Percentiles rank a stretch among this genome's conserved stretches.
Evolutionary conservation across 2,329 filamentous ascomycete species (phyloP).

Genomic region (Ceratocystis huliohia): DNA sequence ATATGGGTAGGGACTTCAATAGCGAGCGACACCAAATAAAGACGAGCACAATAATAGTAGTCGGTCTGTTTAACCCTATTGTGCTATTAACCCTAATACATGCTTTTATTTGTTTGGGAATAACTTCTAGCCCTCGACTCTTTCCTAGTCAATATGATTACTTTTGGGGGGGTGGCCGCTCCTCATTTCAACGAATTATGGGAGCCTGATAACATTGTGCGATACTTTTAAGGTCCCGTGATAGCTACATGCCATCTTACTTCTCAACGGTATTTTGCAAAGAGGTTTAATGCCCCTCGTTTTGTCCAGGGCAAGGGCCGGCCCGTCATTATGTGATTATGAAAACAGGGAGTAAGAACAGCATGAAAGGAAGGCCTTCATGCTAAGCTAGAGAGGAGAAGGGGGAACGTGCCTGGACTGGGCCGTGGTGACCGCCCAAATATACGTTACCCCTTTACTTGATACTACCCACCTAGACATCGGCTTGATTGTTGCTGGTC

Average conservation of each 20-base stretch:
- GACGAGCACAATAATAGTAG: neutral
- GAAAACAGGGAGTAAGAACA: neutral
- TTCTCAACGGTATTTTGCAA: neutral
- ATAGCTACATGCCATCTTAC: neutral
- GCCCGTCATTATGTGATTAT: neutral
- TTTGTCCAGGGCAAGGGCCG: neutral
- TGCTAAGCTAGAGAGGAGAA: neutral
- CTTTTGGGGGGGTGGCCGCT: too few relatives aligned
- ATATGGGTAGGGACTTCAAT: neutral
- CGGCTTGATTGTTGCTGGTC: neutral
- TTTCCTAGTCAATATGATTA: too few relatives aligned
- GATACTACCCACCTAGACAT: neutral
- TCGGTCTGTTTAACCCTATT: neutral
- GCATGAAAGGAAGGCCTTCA: neutral
- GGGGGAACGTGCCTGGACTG: neutral
- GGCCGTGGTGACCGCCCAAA: neutral
- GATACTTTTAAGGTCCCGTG: neutral
- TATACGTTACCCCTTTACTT: conserved; percentile 1
- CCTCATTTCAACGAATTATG: too few relatives aligned
- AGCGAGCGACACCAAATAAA: neutral
- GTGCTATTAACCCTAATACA: neutral
- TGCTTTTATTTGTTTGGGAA: too few relatives aligned
- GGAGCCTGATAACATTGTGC: neutral
- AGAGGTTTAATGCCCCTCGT: neutral
- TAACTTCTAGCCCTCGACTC: too few relatives aligned